Base-by-base conservation (phyloP, 2,329 filamentous ascomycete genomes). In the Apiospora sp. region DNA sequence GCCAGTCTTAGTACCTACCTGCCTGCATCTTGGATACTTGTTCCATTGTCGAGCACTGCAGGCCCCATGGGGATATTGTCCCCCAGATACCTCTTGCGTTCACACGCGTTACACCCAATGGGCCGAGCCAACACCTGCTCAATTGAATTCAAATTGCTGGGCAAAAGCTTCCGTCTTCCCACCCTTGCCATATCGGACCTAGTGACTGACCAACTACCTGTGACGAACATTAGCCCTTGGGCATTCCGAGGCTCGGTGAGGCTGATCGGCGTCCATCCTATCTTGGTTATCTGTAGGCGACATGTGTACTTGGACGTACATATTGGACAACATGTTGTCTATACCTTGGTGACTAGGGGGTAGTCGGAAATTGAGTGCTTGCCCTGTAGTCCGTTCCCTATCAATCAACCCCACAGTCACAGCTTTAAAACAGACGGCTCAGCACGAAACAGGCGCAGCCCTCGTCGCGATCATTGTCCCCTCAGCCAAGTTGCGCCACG, bases 141-240 rank as follows among this genome's bases (percentile, higher is more conserved):
- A 64, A 64, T 64, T 64, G 58, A 64, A 64, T 64, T 64, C 58
- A 41, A 41, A 64, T 64, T 64, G 58, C 58, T 64, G 58, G 58
- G 58, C 58, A 64, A 64, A 64, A 64, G 34, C 16, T 34, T 41
- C 12, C n/a, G 34, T 64, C 34, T 64, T 34, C 19, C 34, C 34
- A 37, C 22, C 34, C 19, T 41, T 64, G 34, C 58, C 30, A n/a
- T 24, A n/a, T 64, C 34, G 34, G 34, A 64, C 19, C 58, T n/a
- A n/a, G 58, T 64, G 58, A 64, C 58, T 37, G 30, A 30, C 54
- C n/a, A 22, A 61, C 54, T 64, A 34, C 30, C 30, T 34, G 41
- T 64, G 58, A 64, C 19, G 58, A 64, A 64, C 14, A n/a, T 41
- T n/a, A 22, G 58, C 30, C 34, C n/a, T 30, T 41, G 58, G 34